A percentile compares a stretch with the other conserved stretches of the same genome.
phyloP scores from a whole-genome alignment of 2,329 filamentous ascomycete genomes.

The Aspergillus floridensis region DNA sequence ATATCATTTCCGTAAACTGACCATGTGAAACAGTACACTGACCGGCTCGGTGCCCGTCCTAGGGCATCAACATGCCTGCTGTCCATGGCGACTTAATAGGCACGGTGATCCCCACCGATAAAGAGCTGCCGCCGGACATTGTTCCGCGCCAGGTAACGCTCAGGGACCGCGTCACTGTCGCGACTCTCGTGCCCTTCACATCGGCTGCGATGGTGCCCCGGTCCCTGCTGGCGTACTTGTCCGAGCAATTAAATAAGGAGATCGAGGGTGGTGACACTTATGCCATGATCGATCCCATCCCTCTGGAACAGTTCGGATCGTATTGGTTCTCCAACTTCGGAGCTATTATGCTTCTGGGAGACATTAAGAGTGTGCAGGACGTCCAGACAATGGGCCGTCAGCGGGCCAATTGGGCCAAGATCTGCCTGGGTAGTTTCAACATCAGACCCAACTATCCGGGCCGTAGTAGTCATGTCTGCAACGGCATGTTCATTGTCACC shows the following conservation, averaged over 20 bases:
- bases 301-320: slow-evolving; percentile 69
- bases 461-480: slow-evolving; percentile 83
- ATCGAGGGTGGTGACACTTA: slow-evolving; percentile 92
- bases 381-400: slow-evolving; percentile 47
- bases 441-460: slow-evolving; percentile 94
- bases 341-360: slow-evolving; percentile 80
- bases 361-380: slow-evolving; percentile 63
- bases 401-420: slow-evolving; percentile 71
- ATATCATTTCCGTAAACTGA: slow-evolving; percentile 23
- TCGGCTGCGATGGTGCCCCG: slow-evolving; percentile 73
- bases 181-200: slow-evolving; percentile 78
- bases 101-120: slow-evolving; percentile 30
- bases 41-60: slow-evolving; percentile 24
- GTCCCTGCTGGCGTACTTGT: slow-evolving; percentile 72
- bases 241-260: slow-evolving; percentile 81
- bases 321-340: slow-evolving; percentile 94
- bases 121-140: slow-evolving; percentile 65
- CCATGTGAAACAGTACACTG: slow-evolving; percentile 36
- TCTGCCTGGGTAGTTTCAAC: slow-evolving; percentile 87
- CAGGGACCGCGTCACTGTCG: slow-evolving; percentile 77
- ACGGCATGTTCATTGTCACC: slow-evolving; percentile 72
- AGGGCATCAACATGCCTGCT: slow-evolving; percentile 35
- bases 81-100: slow-evolving; percentile 35
- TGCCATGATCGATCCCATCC: slow-evolving; percentile 76
- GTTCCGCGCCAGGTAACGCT: slow-evolving; percentile 74